Base-by-base conservation (phyloP, 345 rosid species). In the Melaleuca quinquenervia region DNA sequence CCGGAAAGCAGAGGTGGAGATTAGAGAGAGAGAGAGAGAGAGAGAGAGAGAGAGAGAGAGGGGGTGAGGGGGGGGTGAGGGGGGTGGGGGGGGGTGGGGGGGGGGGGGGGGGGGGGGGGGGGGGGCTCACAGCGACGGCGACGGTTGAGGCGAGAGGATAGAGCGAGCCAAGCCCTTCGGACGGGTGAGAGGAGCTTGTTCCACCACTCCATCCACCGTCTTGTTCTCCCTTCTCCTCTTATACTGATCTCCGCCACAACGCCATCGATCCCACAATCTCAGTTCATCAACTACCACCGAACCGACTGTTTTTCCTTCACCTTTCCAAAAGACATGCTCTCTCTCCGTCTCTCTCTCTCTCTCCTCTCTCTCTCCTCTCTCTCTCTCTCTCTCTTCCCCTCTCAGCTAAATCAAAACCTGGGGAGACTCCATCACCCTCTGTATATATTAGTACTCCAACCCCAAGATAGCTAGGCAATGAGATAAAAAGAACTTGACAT, bases 121-220 rank as follows among this genome's bases (percentile, higher is more conserved):
- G 50, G 32, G 45, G 70, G 58, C 50, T 29, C 26, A 83, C 88
- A 70, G 26, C 44, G 52, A 83, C 10, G 75, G 29, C 82, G 85
- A 24, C 82, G 32, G 13, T 60, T 52, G 85, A 86, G 82, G 26
- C 88, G 88, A 78, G 83, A 36, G 44, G 86, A 86, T 56, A 86
- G 70, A 53, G 88, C 54, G 21, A 70, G 62, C 88, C 88, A 86
- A 29, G 84, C 85, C 16, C 88, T 86, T 76, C 83, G 60, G 85
- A 83, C 85, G 29, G 88, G 54, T 8, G 41, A 84, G 53, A 52
- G 24, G 48, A 86, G 44, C 85, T 75, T 45, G 48, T 76, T 14
- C 85, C 83, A 70, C 88, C 82, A 62, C 85, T 86, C 82, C 85
- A 55, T 82, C 89, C 53, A 49, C 24, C 60, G 27, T 27, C 16